Evolutionary conservation across 148 eudicot species (phyloP).

Genomic region (Oxyria digyna): DNA sequence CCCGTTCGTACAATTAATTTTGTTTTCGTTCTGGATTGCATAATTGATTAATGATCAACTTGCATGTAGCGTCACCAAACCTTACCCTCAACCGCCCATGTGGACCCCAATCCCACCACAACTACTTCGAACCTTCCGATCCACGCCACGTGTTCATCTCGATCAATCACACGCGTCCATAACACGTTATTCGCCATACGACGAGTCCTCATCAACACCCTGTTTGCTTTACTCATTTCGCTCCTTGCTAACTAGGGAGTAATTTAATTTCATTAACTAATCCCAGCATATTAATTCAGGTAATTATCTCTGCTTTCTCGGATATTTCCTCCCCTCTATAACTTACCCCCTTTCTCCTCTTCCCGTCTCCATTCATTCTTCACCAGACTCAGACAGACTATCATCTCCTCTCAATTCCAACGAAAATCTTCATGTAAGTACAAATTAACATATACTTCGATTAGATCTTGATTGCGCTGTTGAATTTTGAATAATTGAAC

Average conservation of each 20-base stretch:
- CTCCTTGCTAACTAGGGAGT: too few species aligned
- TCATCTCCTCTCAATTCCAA: not conserved
- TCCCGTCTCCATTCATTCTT: conserved; percentile 2
- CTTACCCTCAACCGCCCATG: conserved; percentile 2
- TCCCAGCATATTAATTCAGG: too few species aligned
- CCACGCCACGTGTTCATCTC: not conserved
- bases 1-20: too few species aligned
- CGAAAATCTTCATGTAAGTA: not conserved
- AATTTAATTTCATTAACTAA: too few species aligned
- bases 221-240: not conserved
- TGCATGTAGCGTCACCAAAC: not conserved
- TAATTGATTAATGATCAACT: too few species aligned
- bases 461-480: not conserved
- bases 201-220: not conserved
- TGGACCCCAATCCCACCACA: not conserved
- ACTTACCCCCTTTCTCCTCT: not conserved
- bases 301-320: too few species aligned
- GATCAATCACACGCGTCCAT: not conserved
- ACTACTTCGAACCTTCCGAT: not conserved
- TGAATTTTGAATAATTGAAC: not conserved
- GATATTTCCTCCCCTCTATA: not conserved
- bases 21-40: too few species aligned
- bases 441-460: not conserved
- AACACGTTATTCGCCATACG: not conserved
- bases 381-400: not conserved